Conservation (phyloP, 1,284 basidiomycete genomes). For the Grifola frondosa region DNA sequence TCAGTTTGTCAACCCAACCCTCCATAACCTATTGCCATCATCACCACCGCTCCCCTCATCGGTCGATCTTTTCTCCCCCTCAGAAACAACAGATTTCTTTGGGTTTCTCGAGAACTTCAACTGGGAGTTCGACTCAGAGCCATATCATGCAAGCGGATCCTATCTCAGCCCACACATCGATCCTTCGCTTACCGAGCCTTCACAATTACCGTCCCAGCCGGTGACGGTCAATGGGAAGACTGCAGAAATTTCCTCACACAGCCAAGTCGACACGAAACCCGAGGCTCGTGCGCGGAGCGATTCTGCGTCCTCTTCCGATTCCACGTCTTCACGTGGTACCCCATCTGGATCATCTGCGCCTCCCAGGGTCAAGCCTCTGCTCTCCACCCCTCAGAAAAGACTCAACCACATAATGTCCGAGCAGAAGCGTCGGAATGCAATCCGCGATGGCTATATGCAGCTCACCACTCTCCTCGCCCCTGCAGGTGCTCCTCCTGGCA, state of each 20-base stretch:
- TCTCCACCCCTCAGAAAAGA: slow-evolving; percentile 85
- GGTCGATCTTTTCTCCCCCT: slow-evolving; percentile 70
- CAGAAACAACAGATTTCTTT: slow-evolving; percentile 70
- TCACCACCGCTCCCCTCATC: slow-evolving; percentile 63
- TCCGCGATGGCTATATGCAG: slow-evolving; percentile 85
- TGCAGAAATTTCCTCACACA: too few relatives aligned
- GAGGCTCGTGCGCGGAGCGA: slow-evolving; percentile 9
- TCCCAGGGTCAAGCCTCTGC: slow-evolving; percentile 48
- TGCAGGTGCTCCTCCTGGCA: slow-evolving; percentile 56
- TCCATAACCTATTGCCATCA: slow-evolving; percentile 53
- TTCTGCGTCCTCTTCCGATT: slow-evolving; percentile 20
- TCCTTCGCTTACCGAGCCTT: slow-evolving; percentile 9
- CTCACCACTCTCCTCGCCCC: slow-evolving; percentile 77
- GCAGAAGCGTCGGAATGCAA: slow-evolving; percentile 87
- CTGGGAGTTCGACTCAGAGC: slow-evolving; percentile 54
- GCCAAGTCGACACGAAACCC: slow-evolving; percentile 12
- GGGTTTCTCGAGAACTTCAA: slow-evolving; percentile 77
- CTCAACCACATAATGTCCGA: slow-evolving; percentile 94
- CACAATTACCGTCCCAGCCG: slow-evolving; percentile 1
- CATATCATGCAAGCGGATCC: too few relatives aligned
- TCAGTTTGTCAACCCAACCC: slow-evolving; percentile 62
- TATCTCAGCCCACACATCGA: slow-evolving; percentile 19
- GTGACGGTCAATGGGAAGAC: too few relatives aligned
- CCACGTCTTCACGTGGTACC: slow-evolving; percentile 15
- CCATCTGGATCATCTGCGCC: slow-evolving; percentile 19